Evolutionary conservation across 2,329 filamentous ascomycete genomes (phyloP).

Genomic region (Penicillium frequentans): DNA sequence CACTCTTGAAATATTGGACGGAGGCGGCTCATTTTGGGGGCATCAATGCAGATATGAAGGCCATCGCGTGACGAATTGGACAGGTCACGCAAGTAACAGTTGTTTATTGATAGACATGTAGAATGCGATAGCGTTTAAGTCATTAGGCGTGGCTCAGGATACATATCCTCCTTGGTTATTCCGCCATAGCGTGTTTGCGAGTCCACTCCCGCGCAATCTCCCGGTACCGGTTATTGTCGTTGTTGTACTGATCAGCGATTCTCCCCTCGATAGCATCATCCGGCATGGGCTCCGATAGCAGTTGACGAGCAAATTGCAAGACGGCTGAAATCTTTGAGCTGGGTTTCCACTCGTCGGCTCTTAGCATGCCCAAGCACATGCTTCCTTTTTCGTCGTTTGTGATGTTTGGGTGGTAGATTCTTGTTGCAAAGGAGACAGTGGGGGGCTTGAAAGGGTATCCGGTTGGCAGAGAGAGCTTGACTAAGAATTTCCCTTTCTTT

Average conservation of each 20-base stretch:
- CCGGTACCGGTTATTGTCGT: conserved; percentile 67
- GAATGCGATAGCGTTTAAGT: conserved; percentile 10
- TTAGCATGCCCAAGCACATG: conserved; percentile 83
- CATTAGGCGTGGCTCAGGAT: conserved; percentile 4
- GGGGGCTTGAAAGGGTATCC: conserved; percentile 93
- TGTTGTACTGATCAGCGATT: conserved; percentile 82
- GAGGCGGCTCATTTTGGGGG: no score
- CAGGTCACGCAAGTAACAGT: not conserved
- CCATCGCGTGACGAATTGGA: not conserved
- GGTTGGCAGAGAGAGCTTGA: conserved; percentile 70
- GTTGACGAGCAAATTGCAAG: conserved; percentile 70
- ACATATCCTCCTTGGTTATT: conserved; percentile 19
- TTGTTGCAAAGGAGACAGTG: conserved; percentile 74
- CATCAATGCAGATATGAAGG: no score
- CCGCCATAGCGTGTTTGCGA: conserved; percentile 64
- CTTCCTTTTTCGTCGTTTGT: conserved; percentile 81
- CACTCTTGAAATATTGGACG: not conserved
- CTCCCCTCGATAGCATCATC: conserved; percentile 85
- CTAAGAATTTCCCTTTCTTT: conserved; percentile 70
- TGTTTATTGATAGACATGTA: not conserved
- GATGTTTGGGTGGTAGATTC: conserved; percentile 94
- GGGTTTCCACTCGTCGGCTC: conserved; percentile 89
- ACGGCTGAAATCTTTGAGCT: conserved; percentile 73
- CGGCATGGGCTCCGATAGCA: conserved; percentile 78
- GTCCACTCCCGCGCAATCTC: conserved; percentile 75